phyloP scores from a whole-genome alignment of 306 rosid genomes.

The Prunus persica region DNA sequence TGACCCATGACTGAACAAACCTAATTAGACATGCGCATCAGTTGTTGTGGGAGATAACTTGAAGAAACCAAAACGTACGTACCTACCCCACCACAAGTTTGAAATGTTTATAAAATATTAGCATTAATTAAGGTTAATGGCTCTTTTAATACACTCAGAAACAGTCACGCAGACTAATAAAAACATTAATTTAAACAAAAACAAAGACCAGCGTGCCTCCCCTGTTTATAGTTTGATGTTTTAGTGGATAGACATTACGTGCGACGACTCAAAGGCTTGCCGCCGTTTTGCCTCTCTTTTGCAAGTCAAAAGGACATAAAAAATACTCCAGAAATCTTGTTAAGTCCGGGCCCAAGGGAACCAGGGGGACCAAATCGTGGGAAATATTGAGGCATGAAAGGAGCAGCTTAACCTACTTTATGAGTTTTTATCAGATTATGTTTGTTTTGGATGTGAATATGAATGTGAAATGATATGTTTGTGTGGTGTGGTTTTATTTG shows the following conservation, averaged over 20 bases:
- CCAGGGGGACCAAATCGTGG: background rate
- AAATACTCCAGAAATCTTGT: background rate
- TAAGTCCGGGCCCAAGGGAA: background rate
- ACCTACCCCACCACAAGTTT: background rate
- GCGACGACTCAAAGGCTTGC: background rate
- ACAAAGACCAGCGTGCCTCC: background rate
- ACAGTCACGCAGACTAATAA: background rate
- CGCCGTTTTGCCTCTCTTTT: background rate
- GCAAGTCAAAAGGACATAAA: background rate
- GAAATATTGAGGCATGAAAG: background rate
- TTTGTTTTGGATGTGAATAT: background rate
- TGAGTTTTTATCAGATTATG: background rate
- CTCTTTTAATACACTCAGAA: too few species aligned
- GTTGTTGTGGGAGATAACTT: background rate
- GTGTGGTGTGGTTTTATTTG: background rate
- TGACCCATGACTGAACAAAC: background rate
- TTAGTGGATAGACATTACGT: conserved; percentile 1
- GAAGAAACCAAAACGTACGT: too few species aligned
- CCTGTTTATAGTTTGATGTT: background rate
- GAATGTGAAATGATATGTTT: background rate
- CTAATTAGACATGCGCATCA: background rate
- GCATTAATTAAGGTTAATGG: background rate
- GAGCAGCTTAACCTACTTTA: background rate
- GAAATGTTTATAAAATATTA: too few species aligned
- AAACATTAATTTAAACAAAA: background rate